Base-by-base conservation (phyloP, 148 eudicot genomes). In the Dysphania ambrosioides region DNA sequence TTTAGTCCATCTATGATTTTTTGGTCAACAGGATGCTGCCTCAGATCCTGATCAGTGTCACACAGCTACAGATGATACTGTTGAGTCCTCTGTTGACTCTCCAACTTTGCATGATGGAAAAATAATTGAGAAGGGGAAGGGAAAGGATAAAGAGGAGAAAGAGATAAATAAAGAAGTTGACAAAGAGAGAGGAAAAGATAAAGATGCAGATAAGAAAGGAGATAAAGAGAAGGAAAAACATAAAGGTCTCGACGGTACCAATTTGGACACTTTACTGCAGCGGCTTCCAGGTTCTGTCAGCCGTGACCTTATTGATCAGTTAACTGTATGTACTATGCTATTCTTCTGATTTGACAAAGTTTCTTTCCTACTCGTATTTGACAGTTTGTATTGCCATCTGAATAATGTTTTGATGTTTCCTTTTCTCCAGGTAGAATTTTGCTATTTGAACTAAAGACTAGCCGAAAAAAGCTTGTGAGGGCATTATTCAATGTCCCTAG, bases 231-330 rank as follows among this genome's bases (percentile, higher is more conserved):
- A 90, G 85, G 97, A 91, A 70, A 94, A 90, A 73, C 72, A 79
- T 34, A 91, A 91, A 87, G 89, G 93, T 86, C 87, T 83, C 61
- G 97, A 94, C 55, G 95, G 91, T 81, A 88, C 97, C 44, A 94
- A 83, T 82, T 78, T 94, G 83, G 98, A 94, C 56, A 87, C 86
- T 74, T 74, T 94, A 68, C 36, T 94, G 75, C 98, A 90, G 85
- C 86, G 97, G 77, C 98, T 94, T 79, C 98, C 98, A 38, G 89
- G 89, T 71, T 94, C 91, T 75, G 98, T 94, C 80, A 91, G 97
- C 83, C 98, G 98, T 68, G 98, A 94, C 79, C 91, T 94, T 68
- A 94, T 94, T 70, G 98, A 94, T 80, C 98, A 94, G 81, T 83
- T 94, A 73, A 85, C 93, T 77, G 98, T 94, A 86, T 80, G 73